A percentile compares a stretch with the other conserved stretches of the same genome.
Conservation (phyloP, 78 protist species). For the Planoprotostelium fungivorum region DNA sequence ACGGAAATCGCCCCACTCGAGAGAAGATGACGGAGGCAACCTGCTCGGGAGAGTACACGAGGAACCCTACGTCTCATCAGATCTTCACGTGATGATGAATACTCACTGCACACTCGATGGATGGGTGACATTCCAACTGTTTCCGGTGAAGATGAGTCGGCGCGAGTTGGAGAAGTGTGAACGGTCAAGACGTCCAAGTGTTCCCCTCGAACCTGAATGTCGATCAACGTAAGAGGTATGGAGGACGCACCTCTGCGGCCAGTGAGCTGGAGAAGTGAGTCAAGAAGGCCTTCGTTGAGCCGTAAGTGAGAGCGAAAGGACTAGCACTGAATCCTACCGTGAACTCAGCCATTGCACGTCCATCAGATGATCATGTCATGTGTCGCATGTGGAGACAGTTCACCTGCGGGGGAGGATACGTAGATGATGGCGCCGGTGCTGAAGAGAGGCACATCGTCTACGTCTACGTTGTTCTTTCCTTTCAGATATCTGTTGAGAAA, state of each 20-base stretch:
- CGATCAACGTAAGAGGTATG: not conserved
- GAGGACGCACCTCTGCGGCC: not conserved
- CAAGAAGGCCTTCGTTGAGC: not conserved
- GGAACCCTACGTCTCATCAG: not conserved
- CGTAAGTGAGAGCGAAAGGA: not conserved
- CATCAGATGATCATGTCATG: not conserved
- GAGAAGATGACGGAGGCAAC: too few species aligned
- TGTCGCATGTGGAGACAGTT: not conserved
- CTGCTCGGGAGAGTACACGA: too few species aligned
- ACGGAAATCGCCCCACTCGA: not conserved
- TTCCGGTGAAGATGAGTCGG: not conserved
- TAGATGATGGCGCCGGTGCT: not conserved
- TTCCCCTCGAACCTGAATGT: not conserved
- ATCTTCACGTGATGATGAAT: not conserved
- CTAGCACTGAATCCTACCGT: too few species aligned
- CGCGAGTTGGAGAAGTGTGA: not conserved
- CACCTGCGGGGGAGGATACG: not conserved
- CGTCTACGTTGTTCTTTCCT: not conserved
- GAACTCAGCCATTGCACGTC: too few species aligned
- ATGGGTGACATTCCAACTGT: not conserved
- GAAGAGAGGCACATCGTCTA: too few species aligned
- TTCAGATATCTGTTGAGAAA: not conserved
- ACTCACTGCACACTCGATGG: not conserved
- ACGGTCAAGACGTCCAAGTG: not conserved
- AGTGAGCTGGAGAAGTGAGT: not conserved